Evolutionary conservation across 1,284 basidiomycete genomes (phyloP).

Genomic region (Cystobasidiaceae sp.): DNA sequence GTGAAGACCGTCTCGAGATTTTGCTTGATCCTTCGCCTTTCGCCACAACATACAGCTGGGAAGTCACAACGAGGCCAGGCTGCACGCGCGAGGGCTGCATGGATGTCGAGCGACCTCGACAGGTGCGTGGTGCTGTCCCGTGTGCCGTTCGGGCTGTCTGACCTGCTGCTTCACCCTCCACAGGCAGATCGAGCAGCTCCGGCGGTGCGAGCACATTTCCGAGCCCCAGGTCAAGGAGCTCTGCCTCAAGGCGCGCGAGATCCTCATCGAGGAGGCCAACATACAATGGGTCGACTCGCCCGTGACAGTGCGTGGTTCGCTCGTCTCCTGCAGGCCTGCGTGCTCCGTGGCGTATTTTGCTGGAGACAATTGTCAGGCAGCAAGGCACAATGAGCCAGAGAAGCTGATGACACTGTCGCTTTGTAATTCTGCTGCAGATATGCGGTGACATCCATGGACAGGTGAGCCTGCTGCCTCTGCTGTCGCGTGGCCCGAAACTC

Average conservation of each 20-base stretch:
- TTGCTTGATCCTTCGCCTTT: background rate
- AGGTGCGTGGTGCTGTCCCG: background rate
- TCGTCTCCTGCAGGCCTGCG: no score
- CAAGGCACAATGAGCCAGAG: background rate
- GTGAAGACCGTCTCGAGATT: background rate
- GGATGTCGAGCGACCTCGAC: slow-evolving; percentile 31
- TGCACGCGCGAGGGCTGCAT: background rate
- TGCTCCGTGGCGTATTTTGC: no score
- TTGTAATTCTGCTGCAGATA: slow-evolving; percentile 63
- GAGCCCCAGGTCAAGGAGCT: slow-evolving; percentile 88
- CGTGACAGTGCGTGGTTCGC: slow-evolving; percentile 69
- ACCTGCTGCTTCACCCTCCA: background rate
- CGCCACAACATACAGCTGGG: background rate
- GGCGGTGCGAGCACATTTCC: slow-evolving; percentile 84
- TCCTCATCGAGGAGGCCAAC: slow-evolving; percentile 94
- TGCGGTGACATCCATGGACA: slow-evolving; percentile 99
- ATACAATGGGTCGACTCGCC: slow-evolving; percentile 94
- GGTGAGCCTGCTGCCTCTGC: slow-evolving; percentile 52
- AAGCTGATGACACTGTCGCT: slow-evolving; percentile 21
- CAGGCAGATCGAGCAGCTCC: slow-evolving; percentile 60
- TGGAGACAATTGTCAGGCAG: background rate
- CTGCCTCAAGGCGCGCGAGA: slow-evolving; percentile 91
- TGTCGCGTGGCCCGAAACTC: no score
- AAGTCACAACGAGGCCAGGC: background rate
- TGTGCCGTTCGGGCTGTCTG: background rate